Conservation (phyloP, 2,329 filamentous ascomycete genomes). For the Pezicula radicicola region DNA sequence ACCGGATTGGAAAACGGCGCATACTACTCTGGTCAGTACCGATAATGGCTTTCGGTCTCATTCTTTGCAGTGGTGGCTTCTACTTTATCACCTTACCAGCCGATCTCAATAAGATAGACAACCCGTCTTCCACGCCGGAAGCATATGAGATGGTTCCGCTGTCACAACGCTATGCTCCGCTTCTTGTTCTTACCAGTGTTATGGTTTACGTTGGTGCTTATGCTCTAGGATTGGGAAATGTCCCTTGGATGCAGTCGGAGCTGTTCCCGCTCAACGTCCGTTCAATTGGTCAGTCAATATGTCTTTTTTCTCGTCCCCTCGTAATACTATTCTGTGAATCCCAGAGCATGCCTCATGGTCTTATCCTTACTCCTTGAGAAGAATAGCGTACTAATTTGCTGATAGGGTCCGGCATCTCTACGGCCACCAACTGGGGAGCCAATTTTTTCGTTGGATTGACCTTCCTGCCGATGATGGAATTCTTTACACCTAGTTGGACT, state of each 20-base stretch:
- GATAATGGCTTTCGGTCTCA: slow-evolving; percentile 73
- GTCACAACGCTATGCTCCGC: slow-evolving; percentile 35
- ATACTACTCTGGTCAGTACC: slow-evolving; percentile 83
- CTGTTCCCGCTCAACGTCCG: slow-evolving; percentile 78
- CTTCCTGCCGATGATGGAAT: slow-evolving; percentile 84
- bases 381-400: too few species aligned
- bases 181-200: slow-evolving; percentile 69
- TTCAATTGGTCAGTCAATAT: slow-evolving; percentile 44
- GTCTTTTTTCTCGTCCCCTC: too few species aligned
- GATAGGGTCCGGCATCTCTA: slow-evolving; percentile 61
- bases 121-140: slow-evolving; percentile 21
- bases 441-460: slow-evolving; percentile 86
- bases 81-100: slow-evolving; percentile 43
- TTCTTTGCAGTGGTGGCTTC: slow-evolving; percentile 72
- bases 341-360: too few species aligned
- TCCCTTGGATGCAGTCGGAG: slow-evolving; percentile 96
- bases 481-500: slow-evolving; percentile 68
- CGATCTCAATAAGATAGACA: slow-evolving; percentile 15
- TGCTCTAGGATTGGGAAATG: slow-evolving; percentile 83
- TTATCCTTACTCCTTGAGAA: too few species aligned
- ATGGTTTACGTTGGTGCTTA: slow-evolving; percentile 83
- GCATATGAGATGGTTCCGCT: slow-evolving; percentile 15
- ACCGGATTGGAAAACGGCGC: slow-evolving; percentile 72
- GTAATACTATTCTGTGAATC: too few species aligned
- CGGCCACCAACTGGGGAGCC: slow-evolving; percentile 81